phyloP scores from a whole-genome alignment of 73 alveolate genomes.

The Diophrys appendiculata region DNA sequence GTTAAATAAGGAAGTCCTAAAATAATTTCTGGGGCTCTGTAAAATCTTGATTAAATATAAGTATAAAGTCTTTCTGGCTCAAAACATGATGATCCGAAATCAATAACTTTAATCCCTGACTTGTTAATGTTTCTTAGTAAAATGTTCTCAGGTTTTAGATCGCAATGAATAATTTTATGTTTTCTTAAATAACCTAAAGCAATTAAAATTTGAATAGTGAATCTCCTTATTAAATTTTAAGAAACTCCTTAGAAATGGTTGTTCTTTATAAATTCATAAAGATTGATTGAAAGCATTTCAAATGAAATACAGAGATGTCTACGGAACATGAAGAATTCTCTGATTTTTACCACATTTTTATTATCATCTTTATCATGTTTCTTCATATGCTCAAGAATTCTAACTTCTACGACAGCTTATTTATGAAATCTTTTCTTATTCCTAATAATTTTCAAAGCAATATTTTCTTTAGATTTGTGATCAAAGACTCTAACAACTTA shows the following conservation, averaged over 20 bases:
- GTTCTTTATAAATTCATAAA: slow-evolving; percentile 35
- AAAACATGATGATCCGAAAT: slow-evolving; percentile 78
- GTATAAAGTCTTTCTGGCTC: slow-evolving; percentile 75
- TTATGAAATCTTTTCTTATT: slow-evolving; percentile 73
- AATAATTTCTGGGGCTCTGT: slow-evolving; percentile 83
- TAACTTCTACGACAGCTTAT: slow-evolving; percentile 76
- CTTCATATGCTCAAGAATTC: slow-evolving; percentile 60
- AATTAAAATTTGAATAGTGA: slow-evolving; percentile 30
- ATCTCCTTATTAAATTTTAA: slow-evolving; percentile 20
- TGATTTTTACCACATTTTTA: slow-evolving; percentile 69
- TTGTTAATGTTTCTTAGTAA: slow-evolving; percentile 29
- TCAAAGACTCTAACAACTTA: slow-evolving; percentile 79
- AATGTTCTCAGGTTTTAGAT: slow-evolving; percentile 54
- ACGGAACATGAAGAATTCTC: slow-evolving; percentile 50
- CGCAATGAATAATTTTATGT: slow-evolving; percentile 47
- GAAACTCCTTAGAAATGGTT: slow-evolving; percentile 34
- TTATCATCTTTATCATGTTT: slow-evolving; percentile 68
- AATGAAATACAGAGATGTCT: slow-evolving; percentile 70
- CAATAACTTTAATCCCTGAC: slow-evolving; percentile 80
- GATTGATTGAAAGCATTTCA: slow-evolving; percentile 45
- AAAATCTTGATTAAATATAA: slow-evolving; percentile 76
- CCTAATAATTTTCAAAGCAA: slow-evolving; percentile 74
- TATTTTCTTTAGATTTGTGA: slow-evolving; percentile 74
- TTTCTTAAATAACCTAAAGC: slow-evolving; percentile 33
- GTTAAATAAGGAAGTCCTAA: slow-evolving; percentile 76